These are phyloP conservation scores for Anthracocystis setariae DNA, from an alignment of 1,284 basidiomycete genomes.

Conservation along the genomic window DNA sequence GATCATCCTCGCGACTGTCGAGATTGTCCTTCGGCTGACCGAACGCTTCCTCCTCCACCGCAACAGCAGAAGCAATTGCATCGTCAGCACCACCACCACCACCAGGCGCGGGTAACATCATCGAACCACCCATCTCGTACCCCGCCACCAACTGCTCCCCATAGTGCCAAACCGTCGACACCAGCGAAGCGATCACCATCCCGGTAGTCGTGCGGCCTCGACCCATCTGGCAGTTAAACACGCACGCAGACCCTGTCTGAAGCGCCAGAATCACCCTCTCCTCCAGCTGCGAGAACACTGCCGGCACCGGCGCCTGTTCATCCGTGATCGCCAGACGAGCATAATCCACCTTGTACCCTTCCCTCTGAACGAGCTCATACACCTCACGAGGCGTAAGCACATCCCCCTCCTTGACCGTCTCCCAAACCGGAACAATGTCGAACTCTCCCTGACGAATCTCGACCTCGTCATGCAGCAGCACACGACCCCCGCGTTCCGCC, in stretches of 20 bases:
- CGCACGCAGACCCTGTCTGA: constrained; percentile 52
- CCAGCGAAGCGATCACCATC: constrained; percentile 65
- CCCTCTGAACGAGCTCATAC: constrained; percentile 62
- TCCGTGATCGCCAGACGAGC: constrained; percentile 66
- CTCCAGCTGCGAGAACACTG: constrained; percentile 65
- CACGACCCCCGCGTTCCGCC: constrained; percentile 77
- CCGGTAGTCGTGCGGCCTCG: constrained; percentile 66
- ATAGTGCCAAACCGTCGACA: constrained; percentile 60
- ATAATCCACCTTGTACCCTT: constrained; percentile 65
- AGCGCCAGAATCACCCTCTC: constrained; percentile 61
- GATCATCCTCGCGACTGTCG: constrained; percentile 67
- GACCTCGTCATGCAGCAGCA: constrained; percentile 90
- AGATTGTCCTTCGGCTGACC: constrained; percentile 44
- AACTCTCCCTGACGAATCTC: constrained; percentile 91
- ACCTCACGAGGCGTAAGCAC: constrained; percentile 90
- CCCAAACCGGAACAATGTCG: constrained; percentile 76
- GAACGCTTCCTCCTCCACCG: constrained; percentile 32
- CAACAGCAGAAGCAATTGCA: background rate
- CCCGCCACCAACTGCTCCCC: constrained; percentile 46
- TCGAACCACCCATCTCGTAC: constrained; percentile 38
- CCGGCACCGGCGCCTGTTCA: constrained; percentile 66
- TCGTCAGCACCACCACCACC: constrained; percentile 1
- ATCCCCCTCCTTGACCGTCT: constrained; percentile 82
- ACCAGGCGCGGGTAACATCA: constrained; percentile 14
- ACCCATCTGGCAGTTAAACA: constrained; percentile 68